Evolutionary conservation across 2,329 filamentous ascomycete genomes (phyloP).

Genomic region (Cryphonectria nitschkei): DNA sequence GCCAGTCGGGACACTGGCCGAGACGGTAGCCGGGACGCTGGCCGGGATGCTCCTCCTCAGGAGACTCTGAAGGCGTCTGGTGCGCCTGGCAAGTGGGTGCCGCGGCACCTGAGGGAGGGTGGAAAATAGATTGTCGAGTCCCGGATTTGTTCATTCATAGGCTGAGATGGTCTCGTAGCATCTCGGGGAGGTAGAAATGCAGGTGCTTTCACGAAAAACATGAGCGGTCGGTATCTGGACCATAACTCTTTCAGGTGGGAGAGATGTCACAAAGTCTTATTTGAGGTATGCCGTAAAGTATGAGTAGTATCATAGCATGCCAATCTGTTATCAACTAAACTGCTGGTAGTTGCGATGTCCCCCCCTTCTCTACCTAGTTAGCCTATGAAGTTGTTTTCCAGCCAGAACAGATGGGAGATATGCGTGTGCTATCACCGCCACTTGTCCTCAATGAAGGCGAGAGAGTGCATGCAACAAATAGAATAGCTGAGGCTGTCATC

Average conservation of each 20-base stretch:
- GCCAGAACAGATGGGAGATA: background rate
- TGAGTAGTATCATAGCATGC: constrained; percentile 2
- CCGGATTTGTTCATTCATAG: constrained; percentile 10
- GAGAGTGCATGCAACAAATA: background rate
- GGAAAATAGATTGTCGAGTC: constrained; percentile 22
- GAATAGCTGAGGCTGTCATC: background rate
- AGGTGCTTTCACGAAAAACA: constrained; percentile 5
- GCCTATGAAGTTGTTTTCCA: background rate
- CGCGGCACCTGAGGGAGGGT: constrained; percentile 41
- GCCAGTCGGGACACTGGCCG: constrained; percentile 50
- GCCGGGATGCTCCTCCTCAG: constrained; percentile 44
- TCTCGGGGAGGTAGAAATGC: constrained; percentile 19
- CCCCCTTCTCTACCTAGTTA: background rate
- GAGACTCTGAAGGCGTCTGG: constrained; percentile 59
- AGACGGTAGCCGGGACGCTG: constrained; percentile 33
- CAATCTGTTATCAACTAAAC: background rate
- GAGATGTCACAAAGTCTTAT: background rate
- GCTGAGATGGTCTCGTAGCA: constrained; percentile 22
- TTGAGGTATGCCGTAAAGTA: background rate
- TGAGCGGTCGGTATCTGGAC: background rate
- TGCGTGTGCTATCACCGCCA: background rate
- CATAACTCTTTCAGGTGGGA: background rate
- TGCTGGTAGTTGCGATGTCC: background rate
- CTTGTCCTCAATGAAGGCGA: background rate
- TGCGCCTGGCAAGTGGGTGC: constrained; percentile 63